Base-by-base conservation (phyloP, 345 rosid species). In the Moricandia moricandioides region DNA sequence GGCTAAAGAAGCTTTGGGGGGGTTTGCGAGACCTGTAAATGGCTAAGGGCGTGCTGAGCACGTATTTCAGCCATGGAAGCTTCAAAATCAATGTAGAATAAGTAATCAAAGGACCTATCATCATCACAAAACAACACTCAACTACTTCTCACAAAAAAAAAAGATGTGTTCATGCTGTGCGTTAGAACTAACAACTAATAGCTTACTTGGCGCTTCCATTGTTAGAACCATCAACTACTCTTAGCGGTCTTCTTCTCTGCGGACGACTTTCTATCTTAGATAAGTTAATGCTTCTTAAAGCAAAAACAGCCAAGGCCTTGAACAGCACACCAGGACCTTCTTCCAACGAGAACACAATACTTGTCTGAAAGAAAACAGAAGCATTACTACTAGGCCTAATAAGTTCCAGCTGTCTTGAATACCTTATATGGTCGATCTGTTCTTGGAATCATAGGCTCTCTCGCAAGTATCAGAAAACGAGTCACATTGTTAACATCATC, bases 221-320 rank as follows among this genome's bases (percentile, higher is more conserved):
- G 78, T 94, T 88, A 60, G 88, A 88, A 78, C 87, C 88, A 80
- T 91, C 97, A 58, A 90, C 92, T 56, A 92, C 87, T 85, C 96
- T 83, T 40, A 90, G 30, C 5, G 97, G 92, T 34, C 88, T 88
- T 55, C 84, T 78, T 81, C 82, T 84, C 69, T 87, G 97, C 4
- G 99, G 97, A 30, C 96, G 96, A 81, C 97, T 89, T 78, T 90
- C 98, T 76, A 95, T 90, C 98, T 92, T 92, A n/a, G 91, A 81
- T 82, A 95, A 84, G 84, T 78, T 86, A 77, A 95, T 95, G 85
- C 79, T 81, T 84, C 99, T 85, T 78, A 86, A 72, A 37, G 97
- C 88, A 83, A 95, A 95, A 68, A 89, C 99, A 26, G 97, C 91
- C 73, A 95, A 83, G 52, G 97, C 99, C 77, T 90, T 90, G 82